Conservation (phyloP, 129 eudicot genomes). For the Tagetes erecta region DNA sequence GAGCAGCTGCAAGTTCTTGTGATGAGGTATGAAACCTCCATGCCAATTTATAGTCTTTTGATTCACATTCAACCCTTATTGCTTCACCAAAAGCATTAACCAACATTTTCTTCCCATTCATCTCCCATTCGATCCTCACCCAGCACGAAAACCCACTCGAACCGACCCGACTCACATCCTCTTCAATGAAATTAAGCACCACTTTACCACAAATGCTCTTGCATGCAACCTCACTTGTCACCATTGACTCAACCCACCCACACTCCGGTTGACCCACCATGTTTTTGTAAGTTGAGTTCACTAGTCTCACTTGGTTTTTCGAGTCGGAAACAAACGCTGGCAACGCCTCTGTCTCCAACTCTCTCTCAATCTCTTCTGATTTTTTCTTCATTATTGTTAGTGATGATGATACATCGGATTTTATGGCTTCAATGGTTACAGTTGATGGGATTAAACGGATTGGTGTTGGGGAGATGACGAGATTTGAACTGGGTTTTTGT, state of each 20-base stretch:
- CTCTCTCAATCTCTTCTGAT: conserved; percentile 57
- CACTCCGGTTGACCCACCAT: conserved; percentile 93
- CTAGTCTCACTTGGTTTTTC: conserved; percentile 62
- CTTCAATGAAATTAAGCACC: conserved; percentile 36
- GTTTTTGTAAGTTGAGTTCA: conserved; percentile 71
- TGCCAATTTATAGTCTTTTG: conserved; percentile 59
- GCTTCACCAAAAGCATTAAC: conserved; percentile 60
- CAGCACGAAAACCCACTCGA: conserved; percentile 57
- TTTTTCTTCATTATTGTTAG: not conserved
- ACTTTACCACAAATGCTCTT: conserved; percentile 88
- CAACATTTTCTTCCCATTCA: conserved; percentile 40
- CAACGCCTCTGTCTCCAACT: conserved; percentile 47
- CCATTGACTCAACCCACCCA: conserved; percentile 59
- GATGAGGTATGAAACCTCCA: conserved; percentile 63
- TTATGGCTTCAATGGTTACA: conserved; percentile 39
- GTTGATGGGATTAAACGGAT: conserved; percentile 58
- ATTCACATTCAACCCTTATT: conserved; percentile 48
- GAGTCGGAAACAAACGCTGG: conserved; percentile 82
- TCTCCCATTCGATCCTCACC: conserved; percentile 77
- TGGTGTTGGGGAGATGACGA: conserved; percentile 59
- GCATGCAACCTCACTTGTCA: conserved; percentile 43
- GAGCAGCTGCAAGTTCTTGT: conserved; percentile 27
- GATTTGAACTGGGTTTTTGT: conserved; percentile 28
- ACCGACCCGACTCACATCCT: not conserved
- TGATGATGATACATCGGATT: conserved; percentile 14